These are phyloP conservation scores for Pythium volutum DNA, from an alignment of 352 stramenopile genomes.

Conservation along the genomic window DNA sequence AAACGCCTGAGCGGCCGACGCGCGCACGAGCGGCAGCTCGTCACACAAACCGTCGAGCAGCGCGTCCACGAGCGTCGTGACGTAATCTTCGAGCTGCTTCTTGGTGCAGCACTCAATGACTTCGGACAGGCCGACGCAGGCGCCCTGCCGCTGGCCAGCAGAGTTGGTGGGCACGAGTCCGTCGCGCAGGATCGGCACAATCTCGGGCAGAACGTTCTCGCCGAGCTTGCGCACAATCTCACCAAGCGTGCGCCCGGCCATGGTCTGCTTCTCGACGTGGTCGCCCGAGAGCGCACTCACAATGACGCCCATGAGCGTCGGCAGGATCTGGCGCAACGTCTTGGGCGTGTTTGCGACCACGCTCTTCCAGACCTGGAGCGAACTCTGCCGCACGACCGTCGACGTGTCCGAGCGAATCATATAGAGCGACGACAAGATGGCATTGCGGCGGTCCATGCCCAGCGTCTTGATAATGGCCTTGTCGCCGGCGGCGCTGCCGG, in stretches of 20 bases:
- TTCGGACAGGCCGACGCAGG: slow-evolving; percentile 98
- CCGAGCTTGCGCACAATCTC: slow-evolving; percentile 99
- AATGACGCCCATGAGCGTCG: slow-evolving; percentile 95
- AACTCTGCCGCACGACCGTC: slow-evolving; percentile 94
- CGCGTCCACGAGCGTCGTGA: slow-evolving; percentile 95
- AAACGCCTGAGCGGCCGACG: slow-evolving; percentile 96
- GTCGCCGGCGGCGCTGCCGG: slow-evolving; percentile 77
- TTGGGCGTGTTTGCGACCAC: slow-evolving; percentile 97
- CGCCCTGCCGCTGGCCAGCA: slow-evolving; percentile 86
- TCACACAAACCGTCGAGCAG: slow-evolving; percentile 98
- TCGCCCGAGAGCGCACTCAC: slow-evolving; percentile 93
- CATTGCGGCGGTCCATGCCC: slow-evolving; percentile 92
- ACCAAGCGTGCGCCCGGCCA: slow-evolving; percentile 93
- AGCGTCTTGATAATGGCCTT: slow-evolving; percentile 90
- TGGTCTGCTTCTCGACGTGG: slow-evolving; percentile 87
- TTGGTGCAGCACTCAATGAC: slow-evolving; percentile 97
- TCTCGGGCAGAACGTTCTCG: slow-evolving; percentile 97
- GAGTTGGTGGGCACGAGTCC: slow-evolving; percentile 80
- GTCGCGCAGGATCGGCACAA: slow-evolving; percentile 97
- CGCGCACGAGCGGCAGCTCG: slow-evolving; percentile 82
- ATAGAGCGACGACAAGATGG: slow-evolving; percentile 97
- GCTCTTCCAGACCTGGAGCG: slow-evolving; percentile 99
- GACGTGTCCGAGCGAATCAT: slow-evolving; percentile 97
- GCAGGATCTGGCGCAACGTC: slow-evolving; percentile 97
- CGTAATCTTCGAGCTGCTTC: slow-evolving; percentile 95